Evolutionary conservation across 78 protist species (phyloP), one percentile per base, ranked within the genome.

Genomic region (Andalucia godoyi): DNA sequence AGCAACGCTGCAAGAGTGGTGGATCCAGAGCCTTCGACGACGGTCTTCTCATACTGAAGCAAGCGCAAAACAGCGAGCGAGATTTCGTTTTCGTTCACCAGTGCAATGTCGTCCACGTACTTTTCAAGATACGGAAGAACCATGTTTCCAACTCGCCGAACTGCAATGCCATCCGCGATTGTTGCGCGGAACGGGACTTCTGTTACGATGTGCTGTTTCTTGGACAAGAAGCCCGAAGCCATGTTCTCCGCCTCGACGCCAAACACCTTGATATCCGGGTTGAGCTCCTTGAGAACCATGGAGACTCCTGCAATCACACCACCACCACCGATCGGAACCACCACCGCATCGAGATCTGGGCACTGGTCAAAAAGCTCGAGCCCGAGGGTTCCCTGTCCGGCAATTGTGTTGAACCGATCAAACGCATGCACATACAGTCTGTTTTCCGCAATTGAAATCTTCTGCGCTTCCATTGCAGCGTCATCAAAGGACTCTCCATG

Each of bases 161-260:
- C 90, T 12, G 76, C 70, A 15, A 84, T 49, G n/a, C 90, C 90
- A 46, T 84, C 90, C 13, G 85, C 90, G 17, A 84, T 70, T 1
- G 84, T 79, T 17, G 72, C 49, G n/a, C 6, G n/a, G 4, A 25
- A 21, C 7, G 32, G 12, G 12, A 58, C 57, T 2, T 55, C 57
- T 8, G 50, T 62, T 12, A 25, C 5, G 23, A 66, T 66, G 30
- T 77, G 84, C n/a, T 69, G 0, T 36, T 40, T 27, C n/a, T 74
- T 41, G n/a, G 84, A 74, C 32, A 30, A 62, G 23, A 65, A 30
- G 74, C 9, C 62, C 30, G 64, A 43, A 7, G 78, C 68, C 41
- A 72, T 60, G 41, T n/a, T 8, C 58, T 50, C 51, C 4, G 84
- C 53, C 66, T 83, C 89, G 51, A 83, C 89, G 30, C 84, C 89